Base-by-base conservation (phyloP, 345 rosid genomes). In the Heritiera littoralis region DNA sequence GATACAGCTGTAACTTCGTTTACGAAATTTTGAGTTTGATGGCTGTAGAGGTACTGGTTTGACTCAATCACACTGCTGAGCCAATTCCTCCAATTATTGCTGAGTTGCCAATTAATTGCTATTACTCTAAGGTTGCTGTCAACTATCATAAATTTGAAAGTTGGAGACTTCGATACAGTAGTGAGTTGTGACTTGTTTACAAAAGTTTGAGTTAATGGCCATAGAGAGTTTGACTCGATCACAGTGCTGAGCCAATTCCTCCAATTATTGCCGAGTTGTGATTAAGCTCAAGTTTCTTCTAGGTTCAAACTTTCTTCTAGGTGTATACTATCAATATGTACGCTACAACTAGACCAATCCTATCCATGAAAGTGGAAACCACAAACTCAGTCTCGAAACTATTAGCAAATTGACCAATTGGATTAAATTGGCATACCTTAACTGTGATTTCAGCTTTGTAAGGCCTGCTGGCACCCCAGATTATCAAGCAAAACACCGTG, bases 391-490 rank as follows among this genome's bases (percentile, higher is more conserved):
- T 35, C 38, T 35, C 38, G 4, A 41, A 5, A 61, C 8, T 28
- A 61, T 1, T 46, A 70, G 46, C 5, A 49, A 55, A 12, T 45
- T 14, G 35, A 20, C 7, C 41, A 12, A 13, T 5, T 41, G 43
- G 41, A 17, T 54, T 15, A 35, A 38, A 49, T 13, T 3, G 45
- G 59, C 35, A 38, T 84, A 92, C 95, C 97, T 87, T 90, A 78
- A 91, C 90, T 14, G 83, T 64, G 79, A 94, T 75, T 84, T 89
- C 80, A 2, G 95, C 86, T 82, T 92, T 92, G 87, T 82, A 90
- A 81, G 93, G 91, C 80, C 90, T 79, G 78, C 93, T 86, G 52
- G 92, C 98, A 0, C 95, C 95, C 97, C 98, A 92, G 5, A 91
- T 86, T 48, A 94, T 94, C 81, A 94, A 81, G 83, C 94, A 94